Percentiles rank a stretch among this genome's conserved stretches.
phyloP scores from a whole-genome alignment of 768 basidiomycete species.

The Tephrocybe sp. region DNA sequence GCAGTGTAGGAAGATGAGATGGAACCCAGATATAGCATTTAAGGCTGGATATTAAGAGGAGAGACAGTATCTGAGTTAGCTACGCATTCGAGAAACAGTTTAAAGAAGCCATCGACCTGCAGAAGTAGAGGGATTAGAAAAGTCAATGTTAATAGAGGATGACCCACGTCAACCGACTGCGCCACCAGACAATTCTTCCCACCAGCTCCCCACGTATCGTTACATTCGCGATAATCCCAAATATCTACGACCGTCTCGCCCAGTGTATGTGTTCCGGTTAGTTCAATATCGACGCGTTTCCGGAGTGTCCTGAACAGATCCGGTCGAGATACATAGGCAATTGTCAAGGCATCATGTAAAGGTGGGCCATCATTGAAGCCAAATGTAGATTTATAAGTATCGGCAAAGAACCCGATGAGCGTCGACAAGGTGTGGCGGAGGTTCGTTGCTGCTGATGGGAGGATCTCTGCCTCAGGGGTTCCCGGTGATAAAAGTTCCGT shows the following conservation, averaged over 20 bases:
- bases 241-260: constrained; percentile 85
- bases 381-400: constrained; percentile 70
- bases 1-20: too few relatives aligned
- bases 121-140: neutral
- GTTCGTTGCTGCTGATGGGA: constrained; percentile 38
- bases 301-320: constrained; percentile 61
- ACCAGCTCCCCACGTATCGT: constrained; percentile 68
- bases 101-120: constrained; percentile 67
- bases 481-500: constrained; percentile 46
- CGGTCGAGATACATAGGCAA: constrained; percentile 74
- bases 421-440: constrained; percentile 77
- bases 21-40: too few relatives aligned
- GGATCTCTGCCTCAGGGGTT: constrained; percentile 12
- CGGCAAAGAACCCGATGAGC: constrained; percentile 72
- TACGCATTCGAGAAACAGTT: constrained; percentile 62
- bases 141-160: neutral
- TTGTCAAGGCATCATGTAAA: constrained; percentile 81
- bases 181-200: constrained; percentile 81
- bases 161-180: constrained; percentile 62
- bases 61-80: constrained; percentile 57
- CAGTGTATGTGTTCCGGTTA: constrained; percentile 58
- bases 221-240: constrained; percentile 59
- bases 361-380: constrained; percentile 87
- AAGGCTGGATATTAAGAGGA: constrained; percentile 48
- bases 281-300: constrained; percentile 84